These are phyloP conservation scores for Chaetomiaceae sp. DNA, from an alignment of 2,329 filamentous ascomycete genomes.

Conservation along the genomic window DNA sequence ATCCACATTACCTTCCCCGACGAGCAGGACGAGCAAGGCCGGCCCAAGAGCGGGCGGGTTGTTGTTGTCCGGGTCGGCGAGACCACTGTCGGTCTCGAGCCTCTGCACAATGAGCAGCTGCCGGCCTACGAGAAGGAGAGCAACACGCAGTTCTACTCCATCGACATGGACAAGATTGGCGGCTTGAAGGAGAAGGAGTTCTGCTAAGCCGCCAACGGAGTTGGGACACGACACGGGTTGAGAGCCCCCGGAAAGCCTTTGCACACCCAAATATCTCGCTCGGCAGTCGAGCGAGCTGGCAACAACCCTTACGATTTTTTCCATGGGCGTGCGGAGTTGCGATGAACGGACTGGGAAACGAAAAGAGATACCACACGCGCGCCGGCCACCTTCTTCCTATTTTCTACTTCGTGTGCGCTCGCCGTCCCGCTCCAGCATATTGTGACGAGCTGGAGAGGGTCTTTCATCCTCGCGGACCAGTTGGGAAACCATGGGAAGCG, in stretches of 20 bases:
- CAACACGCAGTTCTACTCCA: constrained; percentile 76
- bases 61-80: constrained; percentile 90
- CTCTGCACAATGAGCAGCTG: constrained; percentile 70
- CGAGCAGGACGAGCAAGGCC: constrained; percentile 82
- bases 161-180: constrained; percentile 91
- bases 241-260: neutral
- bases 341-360: constrained; percentile 14
- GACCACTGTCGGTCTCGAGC: constrained; percentile 79
- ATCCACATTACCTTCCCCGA: constrained; percentile 98
- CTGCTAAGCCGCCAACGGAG: constrained; percentile 17
- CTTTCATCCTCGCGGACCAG: neutral
- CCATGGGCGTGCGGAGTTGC: constrained; percentile 15
- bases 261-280: neutral
- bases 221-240: too few species aligned
- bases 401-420: constrained; percentile 8
- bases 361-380: constrained; percentile 16
- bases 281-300: constrained; percentile 4
- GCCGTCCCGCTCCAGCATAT: constrained; percentile 2
- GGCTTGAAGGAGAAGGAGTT: constrained; percentile 84
- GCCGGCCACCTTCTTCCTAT: constrained; percentile 3
- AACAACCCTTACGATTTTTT: constrained; percentile 15
- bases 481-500: neutral
- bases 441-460: neutral
- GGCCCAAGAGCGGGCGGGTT: constrained; percentile 75
- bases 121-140: constrained; percentile 84